Evolutionary conservation across 305 asterid genomes (phyloP).

Genomic region (Solanum hybrid): DNA sequence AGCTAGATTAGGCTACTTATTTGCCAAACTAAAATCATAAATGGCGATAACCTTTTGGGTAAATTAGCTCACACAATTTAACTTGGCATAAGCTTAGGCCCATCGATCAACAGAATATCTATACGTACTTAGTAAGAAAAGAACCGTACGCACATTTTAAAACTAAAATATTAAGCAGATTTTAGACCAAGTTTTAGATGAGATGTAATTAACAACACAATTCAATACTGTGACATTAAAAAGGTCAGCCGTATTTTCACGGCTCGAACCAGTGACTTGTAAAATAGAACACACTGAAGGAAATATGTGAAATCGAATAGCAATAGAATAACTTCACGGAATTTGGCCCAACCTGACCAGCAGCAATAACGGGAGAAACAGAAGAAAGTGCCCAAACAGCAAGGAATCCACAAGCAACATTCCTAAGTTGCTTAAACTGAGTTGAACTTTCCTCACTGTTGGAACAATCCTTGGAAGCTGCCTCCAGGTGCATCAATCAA

Average conservation of each 20-base stretch:
- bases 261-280: not conserved
- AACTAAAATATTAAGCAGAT: not conserved
- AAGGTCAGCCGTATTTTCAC: not conserved
- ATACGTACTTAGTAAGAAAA: not conserved
- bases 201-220: not conserved
- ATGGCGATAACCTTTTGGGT: not conserved
- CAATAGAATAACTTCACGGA: not conserved
- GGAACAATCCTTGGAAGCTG: slow-evolving; percentile 33
- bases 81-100: not conserved
- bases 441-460: slow-evolving; percentile 13
- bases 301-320: not conserved
- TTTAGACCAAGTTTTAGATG: not conserved
- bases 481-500: not conserved
- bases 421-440: slow-evolving; percentile 52
- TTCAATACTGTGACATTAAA: not conserved
- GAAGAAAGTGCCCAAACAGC: slow-evolving; percentile 83
- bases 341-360: slow-evolving; percentile 37
- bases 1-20: not conserved
- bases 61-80: not conserved
- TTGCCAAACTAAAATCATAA: not conserved
- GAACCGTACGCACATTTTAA: not conserved
- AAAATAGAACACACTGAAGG: not conserved
- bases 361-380: slow-evolving; percentile 80
- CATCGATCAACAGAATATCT: not conserved
- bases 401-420: slow-evolving; percentile 73